Conservation (phyloP, 2,329 filamentous ascomycete genomes). For the Taxawa tesnikishii region DNA sequence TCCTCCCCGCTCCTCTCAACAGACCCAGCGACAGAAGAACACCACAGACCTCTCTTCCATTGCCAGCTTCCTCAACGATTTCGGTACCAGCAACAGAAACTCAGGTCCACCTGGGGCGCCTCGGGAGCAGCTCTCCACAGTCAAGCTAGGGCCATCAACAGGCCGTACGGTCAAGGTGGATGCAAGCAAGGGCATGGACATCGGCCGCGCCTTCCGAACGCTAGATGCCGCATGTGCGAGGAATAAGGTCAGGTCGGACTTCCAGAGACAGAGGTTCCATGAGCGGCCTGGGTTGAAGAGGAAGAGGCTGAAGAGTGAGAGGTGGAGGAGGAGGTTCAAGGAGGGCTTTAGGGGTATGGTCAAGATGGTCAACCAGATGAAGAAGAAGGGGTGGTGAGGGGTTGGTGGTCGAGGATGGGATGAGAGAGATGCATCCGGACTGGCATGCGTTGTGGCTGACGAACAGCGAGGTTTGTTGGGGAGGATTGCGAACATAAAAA, state of each 20-base stretch:
- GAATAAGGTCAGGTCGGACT: slow-evolving; percentile 49
- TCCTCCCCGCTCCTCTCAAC: slow-evolving; percentile 1
- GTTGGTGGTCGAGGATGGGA: no score
- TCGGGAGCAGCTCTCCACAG: no score
- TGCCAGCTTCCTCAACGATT: slow-evolving; percentile 6
- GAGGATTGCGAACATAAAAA: no score
- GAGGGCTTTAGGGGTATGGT: slow-evolving; percentile 80
- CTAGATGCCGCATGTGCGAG: slow-evolving; percentile 31
- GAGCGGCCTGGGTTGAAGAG: slow-evolving; percentile 68
- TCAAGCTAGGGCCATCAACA: slow-evolving; percentile 24
- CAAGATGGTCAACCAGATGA: slow-evolving; percentile 54
- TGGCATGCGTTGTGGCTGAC: no score
- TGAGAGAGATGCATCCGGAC: no score
- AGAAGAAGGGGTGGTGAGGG: slow-evolving; percentile 75
- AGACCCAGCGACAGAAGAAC: neutral
- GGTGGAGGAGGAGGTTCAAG: slow-evolving; percentile 60
- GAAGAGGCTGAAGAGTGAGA: slow-evolving; percentile 66
- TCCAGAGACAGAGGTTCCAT: slow-evolving; percentile 52
- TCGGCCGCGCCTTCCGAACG: slow-evolving; percentile 33
- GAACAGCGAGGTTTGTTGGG: no score
- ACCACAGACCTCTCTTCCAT: neutral
- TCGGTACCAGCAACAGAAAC: slow-evolving; percentile 3
- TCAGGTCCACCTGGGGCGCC: no score
- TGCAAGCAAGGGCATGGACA: slow-evolving; percentile 24
- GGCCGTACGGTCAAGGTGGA: slow-evolving; percentile 28